These are phyloP conservation scores for Garcia nutans DNA, from an alignment of 345 rosid genomes.

Conservation along the genomic window DNA sequence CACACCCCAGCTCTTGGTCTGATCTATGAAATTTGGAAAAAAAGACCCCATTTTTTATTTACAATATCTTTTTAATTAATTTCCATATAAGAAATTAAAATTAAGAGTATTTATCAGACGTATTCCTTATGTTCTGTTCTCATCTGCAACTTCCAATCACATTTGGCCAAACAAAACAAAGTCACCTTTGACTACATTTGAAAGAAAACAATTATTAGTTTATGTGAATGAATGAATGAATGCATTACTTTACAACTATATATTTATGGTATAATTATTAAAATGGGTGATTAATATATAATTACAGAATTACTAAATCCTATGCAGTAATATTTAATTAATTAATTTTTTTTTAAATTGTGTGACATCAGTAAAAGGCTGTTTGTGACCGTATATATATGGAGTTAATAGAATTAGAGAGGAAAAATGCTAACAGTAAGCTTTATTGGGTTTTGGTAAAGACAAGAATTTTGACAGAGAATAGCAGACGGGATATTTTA, in stretches of 20 bases:
- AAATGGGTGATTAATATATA: neutral
- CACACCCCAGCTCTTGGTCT: conserved; percentile 25
- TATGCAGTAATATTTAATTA: too few relatives aligned
- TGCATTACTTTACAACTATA: too few relatives aligned
- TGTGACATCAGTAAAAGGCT: conserved; percentile 38
- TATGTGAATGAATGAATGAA: too few relatives aligned
- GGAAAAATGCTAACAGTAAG: conserved; percentile 20
- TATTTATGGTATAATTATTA: too few relatives aligned
- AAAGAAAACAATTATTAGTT: too few relatives aligned
- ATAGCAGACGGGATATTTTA: neutral
- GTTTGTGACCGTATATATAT: conserved; percentile 41
- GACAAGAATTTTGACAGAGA: conserved; percentile 38
- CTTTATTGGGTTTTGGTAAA: conserved; percentile 49
- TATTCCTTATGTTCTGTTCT: neutral
- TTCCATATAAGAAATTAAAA: too few relatives aligned
- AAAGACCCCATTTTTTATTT: conserved; percentile 6
- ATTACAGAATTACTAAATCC: too few relatives aligned
- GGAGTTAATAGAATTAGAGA: conserved; percentile 16
- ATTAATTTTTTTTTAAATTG: conserved; percentile 1
- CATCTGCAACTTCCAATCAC: neutral
- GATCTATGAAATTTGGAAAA: neutral
- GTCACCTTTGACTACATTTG: neutral
- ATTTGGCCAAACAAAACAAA: neutral
- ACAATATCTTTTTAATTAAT: neutral
- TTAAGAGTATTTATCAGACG: conserved; percentile 4